phyloP scores from a whole-genome alignment of 2,329 filamentous ascomycete genomes.

The Aspergillus alliaceus region DNA sequence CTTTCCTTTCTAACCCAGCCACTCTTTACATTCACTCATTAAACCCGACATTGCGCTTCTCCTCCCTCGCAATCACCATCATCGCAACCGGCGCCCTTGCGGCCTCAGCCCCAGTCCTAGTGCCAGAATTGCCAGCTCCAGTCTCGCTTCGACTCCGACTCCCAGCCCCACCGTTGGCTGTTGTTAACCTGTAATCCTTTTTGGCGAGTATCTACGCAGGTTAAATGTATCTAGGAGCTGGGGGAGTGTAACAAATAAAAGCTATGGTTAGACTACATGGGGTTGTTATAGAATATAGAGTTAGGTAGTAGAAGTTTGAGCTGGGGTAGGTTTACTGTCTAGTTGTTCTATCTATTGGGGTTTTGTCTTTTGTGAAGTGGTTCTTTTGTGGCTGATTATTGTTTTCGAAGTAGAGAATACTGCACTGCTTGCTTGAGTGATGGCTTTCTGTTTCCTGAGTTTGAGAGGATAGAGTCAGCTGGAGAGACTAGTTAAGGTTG shows the following conservation, averaged over 20 bases:
- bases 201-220: neutral
- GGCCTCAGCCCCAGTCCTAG: neutral
- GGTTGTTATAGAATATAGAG: no score
- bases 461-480: no score
- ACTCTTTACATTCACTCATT: neutral
- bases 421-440: no score
- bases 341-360: no score
- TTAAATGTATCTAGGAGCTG: neutral
- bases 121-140: neutral
- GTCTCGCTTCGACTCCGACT: neutral
- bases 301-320: no score
- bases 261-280: no score
- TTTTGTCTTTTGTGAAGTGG: no score
- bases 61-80: neutral
- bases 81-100: neutral
- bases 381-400: no score
- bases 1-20: neutral
- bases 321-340: no score
- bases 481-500: no score
- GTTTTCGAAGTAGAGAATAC: no score
- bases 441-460: no score
- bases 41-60: neutral
- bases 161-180: neutral
- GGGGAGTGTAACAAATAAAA: neutral
- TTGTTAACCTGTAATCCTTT: neutral